A percentile compares a stretch with the other conserved stretches of the same genome.
Conservation (phyloP, 2,329 filamentous ascomycete genomes). For the Aspergillus pseudotamarii region DNA sequence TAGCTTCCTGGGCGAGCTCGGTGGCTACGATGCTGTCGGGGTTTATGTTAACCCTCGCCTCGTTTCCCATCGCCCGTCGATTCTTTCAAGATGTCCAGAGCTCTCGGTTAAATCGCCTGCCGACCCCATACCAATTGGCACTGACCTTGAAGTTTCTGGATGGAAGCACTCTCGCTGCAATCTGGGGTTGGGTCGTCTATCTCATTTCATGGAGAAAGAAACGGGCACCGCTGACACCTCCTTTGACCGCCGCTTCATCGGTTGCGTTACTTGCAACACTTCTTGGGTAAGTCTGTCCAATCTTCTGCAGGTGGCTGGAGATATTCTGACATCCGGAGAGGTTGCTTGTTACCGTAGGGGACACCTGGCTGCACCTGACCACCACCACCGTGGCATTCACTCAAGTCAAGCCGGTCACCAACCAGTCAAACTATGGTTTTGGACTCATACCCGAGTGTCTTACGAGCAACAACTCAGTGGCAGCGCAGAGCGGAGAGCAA, state of each 20-base stretch:
- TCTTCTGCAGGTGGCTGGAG: background rate
- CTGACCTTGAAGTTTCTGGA: conserved; percentile 20
- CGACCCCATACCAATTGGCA: conserved; percentile 23
- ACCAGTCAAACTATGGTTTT: conserved; percentile 4
- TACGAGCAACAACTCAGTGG: background rate
- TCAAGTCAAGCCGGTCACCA: conserved; percentile 5
- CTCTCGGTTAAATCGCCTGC: conserved; percentile 13
- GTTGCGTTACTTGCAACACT: background rate
- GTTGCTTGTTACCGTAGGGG: conserved; percentile 20
- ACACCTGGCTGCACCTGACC: conserved; percentile 31
- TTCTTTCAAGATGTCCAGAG: conserved; percentile 11
- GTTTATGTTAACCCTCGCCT: conserved; percentile 26
- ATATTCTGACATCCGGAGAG: conserved; percentile 6
- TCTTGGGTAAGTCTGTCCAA: background rate
- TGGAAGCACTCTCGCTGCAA: conserved; percentile 13
- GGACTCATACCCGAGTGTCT: conserved; percentile 6
- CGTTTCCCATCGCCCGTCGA: conserved; percentile 23
- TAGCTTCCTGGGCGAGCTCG: conserved; percentile 19
- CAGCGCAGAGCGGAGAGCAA: background rate
- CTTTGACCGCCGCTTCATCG: conserved; percentile 6
- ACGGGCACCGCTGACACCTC: conserved; percentile 9
- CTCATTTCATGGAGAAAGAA: conserved; percentile 18
- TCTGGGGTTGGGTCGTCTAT: conserved; percentile 22
- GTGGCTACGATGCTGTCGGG: conserved; percentile 25
- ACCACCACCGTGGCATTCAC: conserved; percentile 25